Conservation (phyloP, 139 green algal genomes). For the Edaphochlamys debaryana region DNA sequence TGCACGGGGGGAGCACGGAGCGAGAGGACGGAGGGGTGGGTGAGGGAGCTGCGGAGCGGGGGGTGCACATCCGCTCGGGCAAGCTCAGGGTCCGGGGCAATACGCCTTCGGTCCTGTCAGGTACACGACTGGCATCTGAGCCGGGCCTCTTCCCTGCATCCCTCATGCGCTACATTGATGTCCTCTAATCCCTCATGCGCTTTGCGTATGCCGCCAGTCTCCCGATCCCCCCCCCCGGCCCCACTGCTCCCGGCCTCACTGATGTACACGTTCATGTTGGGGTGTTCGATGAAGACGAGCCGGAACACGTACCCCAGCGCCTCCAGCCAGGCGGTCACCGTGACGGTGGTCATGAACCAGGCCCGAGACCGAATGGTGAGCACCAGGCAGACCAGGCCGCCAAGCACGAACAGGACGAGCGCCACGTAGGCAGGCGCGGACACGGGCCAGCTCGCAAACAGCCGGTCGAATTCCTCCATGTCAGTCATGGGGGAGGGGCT, state of each 20-base stretch:
- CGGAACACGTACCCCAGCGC: constrained; percentile 18
- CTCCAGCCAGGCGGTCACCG: constrained; percentile 31
- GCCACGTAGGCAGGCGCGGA: not conserved
- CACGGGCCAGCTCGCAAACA: constrained; percentile 11
- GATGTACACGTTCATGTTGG: not conserved
- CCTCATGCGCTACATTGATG: no score
- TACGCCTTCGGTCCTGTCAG: no score
- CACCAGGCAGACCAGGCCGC: not conserved
- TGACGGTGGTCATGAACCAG: constrained; percentile 43
- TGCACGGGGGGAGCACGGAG: not conserved
- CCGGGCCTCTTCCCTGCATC: no score
- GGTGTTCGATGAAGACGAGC: constrained; percentile 9
- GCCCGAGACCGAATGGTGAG: constrained; percentile 23
- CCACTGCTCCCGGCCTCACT: no score
- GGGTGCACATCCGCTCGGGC: no score
- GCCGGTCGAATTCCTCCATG: no score
- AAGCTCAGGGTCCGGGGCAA: no score
- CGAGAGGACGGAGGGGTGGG: not conserved
- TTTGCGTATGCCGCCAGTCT: no score
- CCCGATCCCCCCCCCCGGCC: no score
- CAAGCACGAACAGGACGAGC: constrained; percentile 3
- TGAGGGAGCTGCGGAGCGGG: not conserved
- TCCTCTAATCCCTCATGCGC: no score
- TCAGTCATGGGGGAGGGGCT: no score
- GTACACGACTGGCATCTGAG: no score